Conservation (phyloP, 2,329 filamentous ascomycete species). For the Penicillium decumbens region DNA sequence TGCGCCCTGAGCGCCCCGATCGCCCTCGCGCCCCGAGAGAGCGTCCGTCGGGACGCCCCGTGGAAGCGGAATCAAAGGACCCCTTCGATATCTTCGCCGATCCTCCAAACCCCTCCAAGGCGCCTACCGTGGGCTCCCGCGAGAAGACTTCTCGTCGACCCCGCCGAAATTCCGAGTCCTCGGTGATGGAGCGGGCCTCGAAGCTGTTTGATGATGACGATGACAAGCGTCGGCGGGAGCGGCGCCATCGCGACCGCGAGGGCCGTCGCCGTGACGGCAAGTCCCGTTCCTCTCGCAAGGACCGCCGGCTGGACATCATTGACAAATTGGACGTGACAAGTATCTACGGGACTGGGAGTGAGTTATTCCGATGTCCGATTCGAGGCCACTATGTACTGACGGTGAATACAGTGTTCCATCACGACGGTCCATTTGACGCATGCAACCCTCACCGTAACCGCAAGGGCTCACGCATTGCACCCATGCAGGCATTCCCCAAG, state of each 20-base stretch:
- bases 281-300: conserved; percentile 38
- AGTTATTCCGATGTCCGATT: conserved; percentile 33
- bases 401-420: conserved; percentile 73
- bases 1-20: conserved; percentile 22
- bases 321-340: conserved; percentile 95
- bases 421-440: conserved; percentile 95
- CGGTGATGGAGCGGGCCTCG: conserved; percentile 51
- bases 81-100: conserved; percentile 49
- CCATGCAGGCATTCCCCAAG: conserved; percentile 94
- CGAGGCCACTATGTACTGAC: conserved; percentile 2
- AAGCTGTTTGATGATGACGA: conserved; percentile 48
- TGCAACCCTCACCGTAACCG: conserved; percentile 92
- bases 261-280: conserved; percentile 39
- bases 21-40: conserved; percentile 28
- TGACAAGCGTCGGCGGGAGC: conserved; percentile 48
- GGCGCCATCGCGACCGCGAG: conserved; percentile 49
- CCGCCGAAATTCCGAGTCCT: conserved; percentile 61
- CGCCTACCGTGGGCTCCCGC: conserved; percentile 11
- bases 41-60: conserved; percentile 20
- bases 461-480: conserved; percentile 73
- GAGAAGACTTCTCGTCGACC: conserved; percentile 40
- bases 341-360: conserved; percentile 88
- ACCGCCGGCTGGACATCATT: conserved; percentile 69
- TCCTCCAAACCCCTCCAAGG: conserved; percentile 33
- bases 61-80: conserved; percentile 24